Base-by-base conservation (phyloP, 768 basidiomycete species). In the Tricholoma sp. region DNA sequence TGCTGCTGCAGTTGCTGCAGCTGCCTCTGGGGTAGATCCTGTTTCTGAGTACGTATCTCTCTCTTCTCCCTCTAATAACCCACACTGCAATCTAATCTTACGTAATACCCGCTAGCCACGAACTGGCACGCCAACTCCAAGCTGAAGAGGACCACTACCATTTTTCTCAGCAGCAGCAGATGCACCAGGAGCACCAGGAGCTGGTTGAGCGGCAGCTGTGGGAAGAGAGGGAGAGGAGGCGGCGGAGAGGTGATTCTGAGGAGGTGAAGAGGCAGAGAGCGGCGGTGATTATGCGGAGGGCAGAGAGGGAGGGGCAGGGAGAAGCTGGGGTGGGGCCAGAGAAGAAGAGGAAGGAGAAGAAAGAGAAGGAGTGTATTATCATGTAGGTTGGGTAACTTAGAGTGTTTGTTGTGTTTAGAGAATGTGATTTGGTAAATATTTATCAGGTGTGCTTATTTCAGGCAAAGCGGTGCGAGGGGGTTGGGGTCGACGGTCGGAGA, bases 51-150 rank as follows among this genome's bases (percentile, higher is more conserved):
- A 64, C 54, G 86, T 79, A 1, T n/a, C 41, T 51, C 29, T 46
- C 9, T 41, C 10, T 14, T 31, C 49, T 5, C n/a, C 37, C 14
- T 39, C 37, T n/a, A n/a, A n/a, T n/a, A n/a, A 41, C 7, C 39
- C 18, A 18, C 39, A 18, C n/a, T n/a, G n/a, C n/a, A 18, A 41
- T 9, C 18, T 19, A 41, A 46, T 16, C 41, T 18, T 1, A 18
- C 8, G 9, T 39, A 39, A 43, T 43, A 22, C 45, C 22, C 9
- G 7, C 49, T 63, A 92, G 88, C 64, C 78, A 76, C 32, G 83
- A 80, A 6, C 76, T 95, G 0, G 94, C 94, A 3, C 77, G 76
- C 49, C 86, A 86, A 59, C 72, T 97, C 1, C 94, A 95, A 66
- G 82, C 80, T 0, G 89, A 93, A 61, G 94, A 95, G 70, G 35